phyloP scores from a whole-genome alignment of 768 basidiomycete genomes.

The Baorangia bicolor region DNA sequence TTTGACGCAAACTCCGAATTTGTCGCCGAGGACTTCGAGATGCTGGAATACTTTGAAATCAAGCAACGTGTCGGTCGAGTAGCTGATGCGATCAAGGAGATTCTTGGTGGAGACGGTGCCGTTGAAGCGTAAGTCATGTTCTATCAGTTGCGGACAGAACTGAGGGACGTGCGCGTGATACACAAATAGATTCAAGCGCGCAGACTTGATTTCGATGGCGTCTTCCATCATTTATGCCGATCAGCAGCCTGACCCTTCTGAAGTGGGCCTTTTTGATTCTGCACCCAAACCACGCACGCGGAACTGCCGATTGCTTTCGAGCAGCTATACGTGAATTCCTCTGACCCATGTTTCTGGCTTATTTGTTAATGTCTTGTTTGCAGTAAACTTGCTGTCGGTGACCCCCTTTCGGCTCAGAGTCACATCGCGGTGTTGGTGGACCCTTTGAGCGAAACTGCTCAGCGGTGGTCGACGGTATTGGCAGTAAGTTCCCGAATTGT shows the following conservation, averaged over 20 bases:
- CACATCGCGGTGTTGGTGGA: constrained; percentile 76
- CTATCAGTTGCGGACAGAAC: neutral
- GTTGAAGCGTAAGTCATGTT: constrained; percentile 42
- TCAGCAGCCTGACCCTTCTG: constrained; percentile 70
- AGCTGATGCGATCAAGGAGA: constrained; percentile 57
- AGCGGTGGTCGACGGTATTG: constrained; percentile 82
- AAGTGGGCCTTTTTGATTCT: constrained; percentile 68
- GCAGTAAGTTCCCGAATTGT: constrained; percentile 45
- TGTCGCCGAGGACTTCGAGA: constrained; percentile 64
- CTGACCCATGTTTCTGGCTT: neutral
- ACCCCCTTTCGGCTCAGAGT: constrained; percentile 63
- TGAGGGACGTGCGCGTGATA: neutral
- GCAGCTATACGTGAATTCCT: constrained; percentile 60
- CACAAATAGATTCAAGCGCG: constrained; percentile 46
- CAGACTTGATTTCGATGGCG: constrained; percentile 61
- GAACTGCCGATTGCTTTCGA: constrained; percentile 59
- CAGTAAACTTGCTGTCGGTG: constrained; percentile 71
- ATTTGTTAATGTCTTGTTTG: neutral
- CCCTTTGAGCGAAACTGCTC: constrained; percentile 80
- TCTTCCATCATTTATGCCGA: constrained; percentile 73
- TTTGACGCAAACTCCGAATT: constrained; percentile 56
- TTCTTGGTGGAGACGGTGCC: constrained; percentile 40
- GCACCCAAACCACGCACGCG: constrained; percentile 57
- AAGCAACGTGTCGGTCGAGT: constrained; percentile 69
- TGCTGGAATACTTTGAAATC: constrained; percentile 73